A percentile compares a stretch with the other conserved stretches of the same genome.
phyloP scores from a whole-genome alignment of 805 yeast species.

The Cyberlindnera bimundalis region DNA sequence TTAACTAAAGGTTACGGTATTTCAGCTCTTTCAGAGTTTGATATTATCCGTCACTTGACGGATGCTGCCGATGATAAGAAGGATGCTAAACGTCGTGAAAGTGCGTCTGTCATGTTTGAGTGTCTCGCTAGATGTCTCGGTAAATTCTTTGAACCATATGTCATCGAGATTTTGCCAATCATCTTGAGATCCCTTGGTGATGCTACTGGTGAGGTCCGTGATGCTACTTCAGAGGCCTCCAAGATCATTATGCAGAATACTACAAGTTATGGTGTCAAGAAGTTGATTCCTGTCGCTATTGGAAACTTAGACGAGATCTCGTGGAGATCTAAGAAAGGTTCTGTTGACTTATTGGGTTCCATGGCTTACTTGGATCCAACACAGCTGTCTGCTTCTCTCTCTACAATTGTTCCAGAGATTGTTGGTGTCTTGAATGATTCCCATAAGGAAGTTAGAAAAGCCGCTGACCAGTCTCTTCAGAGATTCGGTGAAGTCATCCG shows the following conservation, averaged over 20 bases:
- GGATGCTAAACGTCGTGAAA: constrained; percentile 70
- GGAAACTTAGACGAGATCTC: constrained; percentile 81
- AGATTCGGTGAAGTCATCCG: constrained; percentile 95
- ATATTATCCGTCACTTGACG: constrained; percentile 66
- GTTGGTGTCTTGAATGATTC: constrained; percentile 93
- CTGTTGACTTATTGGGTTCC: constrained; percentile 92
- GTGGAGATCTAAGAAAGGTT: constrained; percentile 96
- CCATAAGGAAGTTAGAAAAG: constrained; percentile 94
- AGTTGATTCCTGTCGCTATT: constrained; percentile 86
- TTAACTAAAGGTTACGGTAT: constrained; percentile 88
- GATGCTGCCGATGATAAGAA: constrained; percentile 89
- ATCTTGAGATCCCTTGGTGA: constrained; percentile 85
- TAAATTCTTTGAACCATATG: constrained; percentile 87
- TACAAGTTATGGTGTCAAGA: constrained; percentile 87
- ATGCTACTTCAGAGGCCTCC: constrained; percentile 84
- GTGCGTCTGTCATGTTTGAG: constrained; percentile 84
- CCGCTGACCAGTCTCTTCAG: constrained; percentile 86
- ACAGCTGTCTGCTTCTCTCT: constrained; percentile 83
- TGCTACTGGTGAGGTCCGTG: constrained; percentile 77
- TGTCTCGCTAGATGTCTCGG: constrained; percentile 77
- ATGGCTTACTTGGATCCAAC: constrained; percentile 98
- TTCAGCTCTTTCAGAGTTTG: constrained; percentile 67
- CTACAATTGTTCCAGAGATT: constrained; percentile 92
- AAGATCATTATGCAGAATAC: constrained; percentile 85
- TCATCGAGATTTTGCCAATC: constrained; percentile 80